Evolutionary conservation across 148 eudicot genomes (phyloP).

Genomic region (Rhododendron molle): DNA sequence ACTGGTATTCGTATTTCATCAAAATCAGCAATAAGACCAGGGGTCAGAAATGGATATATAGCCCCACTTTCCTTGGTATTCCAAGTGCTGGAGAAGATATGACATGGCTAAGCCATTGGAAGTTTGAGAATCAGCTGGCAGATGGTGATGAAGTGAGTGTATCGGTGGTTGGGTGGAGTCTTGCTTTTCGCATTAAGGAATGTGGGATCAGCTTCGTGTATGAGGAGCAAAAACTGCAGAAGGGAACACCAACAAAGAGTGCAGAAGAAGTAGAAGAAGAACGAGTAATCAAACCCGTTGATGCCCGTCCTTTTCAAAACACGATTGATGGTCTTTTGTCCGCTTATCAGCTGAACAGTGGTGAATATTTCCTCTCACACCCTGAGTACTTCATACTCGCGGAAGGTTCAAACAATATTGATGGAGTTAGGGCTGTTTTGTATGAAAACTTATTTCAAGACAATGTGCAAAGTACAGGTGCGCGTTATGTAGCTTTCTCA

Average conservation of each 20-base stretch:
- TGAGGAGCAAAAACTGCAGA: neutral
- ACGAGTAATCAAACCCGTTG: neutral
- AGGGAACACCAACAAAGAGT: neutral
- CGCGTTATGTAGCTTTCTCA: neutral
- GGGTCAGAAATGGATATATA: neutral
- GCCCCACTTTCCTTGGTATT: constrained; percentile 7
- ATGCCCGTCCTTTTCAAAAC: neutral
- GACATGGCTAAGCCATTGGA: constrained; percentile 10
- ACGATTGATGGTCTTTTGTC: neutral
- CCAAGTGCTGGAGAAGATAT: neutral
- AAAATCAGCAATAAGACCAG: constrained; percentile 2
- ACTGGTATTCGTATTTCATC: neutral
- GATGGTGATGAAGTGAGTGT: constrained; percentile 6
- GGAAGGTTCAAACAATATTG: neutral
- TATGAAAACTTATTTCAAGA: neutral
- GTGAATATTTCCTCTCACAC: neutral
- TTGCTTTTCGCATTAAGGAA: neutral
- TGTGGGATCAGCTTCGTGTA: neutral
- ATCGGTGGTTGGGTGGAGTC: neutral
- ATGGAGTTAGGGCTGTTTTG: neutral
- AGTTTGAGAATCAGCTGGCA: constrained; percentile 2
- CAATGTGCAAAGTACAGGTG: constrained; percentile 1
- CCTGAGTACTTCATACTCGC: neutral
- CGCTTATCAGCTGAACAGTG: neutral
- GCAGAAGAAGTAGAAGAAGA: neutral